These are phyloP conservation scores for Leptographium galeiforme DNA, from an alignment of 2,329 filamentous ascomycete genomes.

Conservation along the genomic window DNA sequence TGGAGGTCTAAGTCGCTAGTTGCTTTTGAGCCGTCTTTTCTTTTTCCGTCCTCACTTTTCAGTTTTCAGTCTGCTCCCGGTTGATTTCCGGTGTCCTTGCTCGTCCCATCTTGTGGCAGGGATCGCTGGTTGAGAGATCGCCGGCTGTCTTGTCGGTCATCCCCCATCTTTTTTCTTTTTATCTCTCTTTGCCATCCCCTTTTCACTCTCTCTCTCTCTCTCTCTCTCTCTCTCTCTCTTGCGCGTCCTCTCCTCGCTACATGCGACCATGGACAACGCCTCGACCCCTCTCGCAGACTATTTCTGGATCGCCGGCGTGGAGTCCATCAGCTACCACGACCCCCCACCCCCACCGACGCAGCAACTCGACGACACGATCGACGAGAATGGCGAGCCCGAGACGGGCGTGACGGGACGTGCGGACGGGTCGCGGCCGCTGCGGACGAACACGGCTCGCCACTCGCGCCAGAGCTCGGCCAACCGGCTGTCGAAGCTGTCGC, in stretches of 20 bases:
- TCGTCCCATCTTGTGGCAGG: neutral
- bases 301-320: slow-evolving; percentile 63
- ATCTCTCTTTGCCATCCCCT: no score
- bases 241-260: neutral
- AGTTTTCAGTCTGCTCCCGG: neutral
- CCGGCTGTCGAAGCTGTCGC: slow-evolving; percentile 36
- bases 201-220: no score
- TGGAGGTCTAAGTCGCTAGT: neutral
- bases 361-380: slow-evolving; percentile 44
- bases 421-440: slow-evolving; percentile 11
- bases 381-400: slow-evolving; percentile 47
- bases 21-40: neutral
- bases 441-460: slow-evolving; percentile 33
- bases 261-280: slow-evolving; percentile 39
- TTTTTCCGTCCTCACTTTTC: neutral
- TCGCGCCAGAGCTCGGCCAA: slow-evolving; percentile 49
- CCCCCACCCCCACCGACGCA: slow-evolving; percentile 24
- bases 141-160: neutral
- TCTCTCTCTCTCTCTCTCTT: no score
- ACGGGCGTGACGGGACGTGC: slow-evolving; percentile 23
- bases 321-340: slow-evolving; percentile 53
- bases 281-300: slow-evolving; percentile 58
- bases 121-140: no score
- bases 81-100: neutral
- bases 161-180: neutral